Base-by-base conservation (phyloP, 164 flowering plant species). In the Vitis rotundifolia region DNA sequence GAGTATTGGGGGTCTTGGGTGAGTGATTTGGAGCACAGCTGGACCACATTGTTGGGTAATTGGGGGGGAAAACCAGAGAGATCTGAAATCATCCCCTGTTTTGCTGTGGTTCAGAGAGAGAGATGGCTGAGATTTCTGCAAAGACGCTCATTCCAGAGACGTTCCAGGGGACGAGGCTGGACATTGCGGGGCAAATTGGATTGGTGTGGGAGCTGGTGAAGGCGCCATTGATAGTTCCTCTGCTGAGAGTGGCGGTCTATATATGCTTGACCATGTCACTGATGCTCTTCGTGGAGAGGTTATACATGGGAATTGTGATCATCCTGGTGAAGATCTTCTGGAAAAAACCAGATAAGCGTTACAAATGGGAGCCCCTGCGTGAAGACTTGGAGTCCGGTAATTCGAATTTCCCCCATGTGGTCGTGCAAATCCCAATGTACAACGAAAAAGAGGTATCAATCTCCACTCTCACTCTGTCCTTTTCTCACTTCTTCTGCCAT, bases 261-360 rank as follows among this genome's bases (percentile, higher is more conserved):
- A 13, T 90, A 8, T 88, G 90, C 72, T 69, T 95, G 64, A 66
- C 79, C 11, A 90, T 95, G 97, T 85, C 94, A 3, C 67, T 93
- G 14, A 93, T 95, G 99, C 87, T 95, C 13, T 91, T 95, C 83
- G 59, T 85, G 10, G 99, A 95, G 76, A 85, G 96, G 75, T 73
- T 92, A 28, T 95, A 93, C 66, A 95, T 95, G 98, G 99, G 97
- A 0, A 59, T 95, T 3, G 97, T 95, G 51, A 90, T 95, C 37
- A 60, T 84, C 49, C 81, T 91, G 4, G 88, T 91, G 11, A 95
- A 91, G 81, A 71, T 91, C 8, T 95, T 95, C 73, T 87, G 97
- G 79, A 79, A 90, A 59, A 95, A 95, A 72, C 99, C 99, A 0
- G 93, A 91, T 14, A 83, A 91, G 74, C 86, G 97, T 15, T 95